Evolutionary conservation across 352 stramenopile species (phyloP), one percentile per base, ranked within the genome.

Genomic region (Globisporangium abappressorium): DNA sequence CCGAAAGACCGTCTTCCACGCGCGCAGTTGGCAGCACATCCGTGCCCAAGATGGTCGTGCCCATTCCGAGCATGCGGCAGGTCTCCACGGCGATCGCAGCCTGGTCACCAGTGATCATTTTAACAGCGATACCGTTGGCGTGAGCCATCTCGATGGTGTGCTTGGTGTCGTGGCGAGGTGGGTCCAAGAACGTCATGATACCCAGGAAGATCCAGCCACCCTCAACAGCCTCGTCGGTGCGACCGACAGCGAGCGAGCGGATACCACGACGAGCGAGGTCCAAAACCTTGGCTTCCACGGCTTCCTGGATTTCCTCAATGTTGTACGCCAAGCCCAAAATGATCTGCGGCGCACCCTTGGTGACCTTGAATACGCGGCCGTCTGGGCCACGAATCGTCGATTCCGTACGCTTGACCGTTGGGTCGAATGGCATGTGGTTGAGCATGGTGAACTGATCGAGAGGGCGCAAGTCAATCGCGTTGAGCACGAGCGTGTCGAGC

Each of bases 81-180:
- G 95, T 98, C 73, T 98, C 93, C 22, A 95, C 85, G 8, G 95
- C 97, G 73, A 99, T 98, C 28, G 92, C 84, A 15, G 87, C 77
- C 61, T 98, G 95, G 74, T 99, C 97, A 54, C 97, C 97, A 0
- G 97, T 99, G 68, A 99, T 92, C 90, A 99, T 98, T 74, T 98
- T 99, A 14, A 99, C 93, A n/a, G 73, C 81, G 64, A 99, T 94
- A 58, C 97, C 97, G 54, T 93, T 88, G 63, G 93, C 71, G 61
- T 97, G 82, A 28, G 96, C 88, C 12, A 87, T 85, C 65, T 96
- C 82, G 68, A 99, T 98, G 24, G 96, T 98, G 38, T 84, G 82
- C 62, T 94, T 92, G 33, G 96, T 99, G 77, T 99, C 97, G 68
- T 96, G 86, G 57, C 97, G 92, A 46, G 97, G 96, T 20, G 97